Evolutionary conservation across 1,284 basidiomycete species (phyloP).

Genomic region (Rhodotorula sp.): DNA sequence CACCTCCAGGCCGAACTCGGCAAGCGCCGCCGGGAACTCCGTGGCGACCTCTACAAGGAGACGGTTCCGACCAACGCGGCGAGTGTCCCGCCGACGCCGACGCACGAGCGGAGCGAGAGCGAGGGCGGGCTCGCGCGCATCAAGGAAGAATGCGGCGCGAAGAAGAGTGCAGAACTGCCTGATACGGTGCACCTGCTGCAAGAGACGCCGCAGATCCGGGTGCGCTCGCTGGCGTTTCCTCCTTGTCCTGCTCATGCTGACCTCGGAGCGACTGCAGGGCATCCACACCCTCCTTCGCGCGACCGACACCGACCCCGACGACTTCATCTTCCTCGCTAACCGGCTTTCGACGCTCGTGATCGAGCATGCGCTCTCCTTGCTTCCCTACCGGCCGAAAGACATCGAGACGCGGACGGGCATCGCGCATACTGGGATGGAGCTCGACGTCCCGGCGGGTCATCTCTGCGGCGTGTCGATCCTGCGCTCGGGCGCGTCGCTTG

Average conservation of each 20-base stretch:
- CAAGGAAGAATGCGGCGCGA: slow-evolving; percentile 11
- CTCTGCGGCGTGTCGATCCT: slow-evolving; percentile 82
- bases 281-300: slow-evolving; percentile 55
- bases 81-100: slow-evolving; percentile 7
- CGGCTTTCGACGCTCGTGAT: slow-evolving; percentile 80
- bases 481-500: slow-evolving; percentile 85
- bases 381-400: slow-evolving; percentile 68
- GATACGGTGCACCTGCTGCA: slow-evolving; percentile 69
- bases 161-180: slow-evolving; percentile 51
- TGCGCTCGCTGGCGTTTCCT: slow-evolving; percentile 48
- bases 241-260: background rate
- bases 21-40: slow-evolving; percentile 70
- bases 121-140: slow-evolving; percentile 8
- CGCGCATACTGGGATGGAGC: slow-evolving; percentile 63
- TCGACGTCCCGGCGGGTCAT: slow-evolving; percentile 61
- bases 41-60: slow-evolving; percentile 65
- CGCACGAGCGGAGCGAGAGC: slow-evolving; percentile 15
- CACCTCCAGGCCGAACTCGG: slow-evolving; percentile 84
- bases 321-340: slow-evolving; percentile 88
- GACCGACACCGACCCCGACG: slow-evolving; percentile 64
- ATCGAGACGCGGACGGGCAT: slow-evolving; percentile 70
- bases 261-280: slow-evolving; percentile 58
- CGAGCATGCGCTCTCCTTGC: slow-evolving; percentile 77
- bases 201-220: slow-evolving; percentile 78
- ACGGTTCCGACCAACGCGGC: slow-evolving; percentile 15